Base-by-base conservation (phyloP, 352 stramenopile species). In the Pythium scleroteichum region DNA sequence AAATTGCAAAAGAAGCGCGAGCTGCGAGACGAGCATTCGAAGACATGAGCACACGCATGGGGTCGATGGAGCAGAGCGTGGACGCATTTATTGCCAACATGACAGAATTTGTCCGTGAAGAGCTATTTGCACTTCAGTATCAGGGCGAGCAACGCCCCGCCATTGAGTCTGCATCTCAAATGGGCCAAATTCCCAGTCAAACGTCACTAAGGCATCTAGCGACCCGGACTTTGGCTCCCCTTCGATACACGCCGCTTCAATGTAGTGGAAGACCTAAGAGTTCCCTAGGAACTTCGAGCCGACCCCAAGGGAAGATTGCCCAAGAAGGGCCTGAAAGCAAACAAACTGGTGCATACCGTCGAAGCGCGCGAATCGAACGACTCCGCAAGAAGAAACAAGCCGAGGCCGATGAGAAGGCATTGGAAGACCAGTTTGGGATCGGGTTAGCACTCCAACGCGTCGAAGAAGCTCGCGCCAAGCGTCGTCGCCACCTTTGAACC, bases 381-480 rank as follows among this genome's bases (percentile, higher is more conserved):
- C 32, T 40, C 35, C 53, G 22, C 17, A 45, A 16, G 3, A 50
- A 46, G 5, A 26, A 35, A 32, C 41, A 66, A 4, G 42, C 57
- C 14, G 38, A 62, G 8, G 59, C 27, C 5, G 57, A 49, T 22
- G 14, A 16, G 23, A 33, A 53, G 7, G 55, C 53, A 38, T 47
- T 40, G n/a, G 57, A 55, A 17, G 51, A 69, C 14, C 38, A 41
- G 24, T 57, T 47, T 6, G 65, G 68, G 7, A 66, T 90, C 22
- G 50, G 53, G 8, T 49, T 66, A 12, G 69, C 74, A 4, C 66
- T 86, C 3, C 41, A 69, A 14, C 66, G 64, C 13, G 81, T 89
- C 26, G 56, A 86, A 64, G 55, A 61, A 54, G 69, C 77, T 22
- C 68, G 78, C 16, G 68, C 74, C 17, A 87, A 85, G 54, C 75